A percentile compares a stretch with the other conserved stretches of the same genome.
Conservation (phyloP, 73 alveolate species). For the Breviolum minutum region DNA sequence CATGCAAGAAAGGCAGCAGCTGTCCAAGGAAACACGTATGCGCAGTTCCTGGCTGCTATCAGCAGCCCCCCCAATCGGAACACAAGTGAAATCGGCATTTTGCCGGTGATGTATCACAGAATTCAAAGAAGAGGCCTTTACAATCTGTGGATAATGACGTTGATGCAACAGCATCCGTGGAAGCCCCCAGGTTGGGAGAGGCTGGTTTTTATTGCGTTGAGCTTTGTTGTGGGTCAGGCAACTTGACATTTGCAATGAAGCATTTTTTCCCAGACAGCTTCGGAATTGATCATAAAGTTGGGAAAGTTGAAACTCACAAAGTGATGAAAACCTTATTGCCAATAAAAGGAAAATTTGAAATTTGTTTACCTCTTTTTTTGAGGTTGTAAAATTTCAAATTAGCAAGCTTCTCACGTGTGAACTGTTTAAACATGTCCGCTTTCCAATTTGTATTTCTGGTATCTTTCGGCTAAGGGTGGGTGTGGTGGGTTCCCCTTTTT, state of each 20-base stretch:
- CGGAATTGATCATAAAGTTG: background rate
- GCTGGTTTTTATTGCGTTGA: slow-evolving; percentile 5
- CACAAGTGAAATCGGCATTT: background rate
- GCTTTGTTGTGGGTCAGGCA: background rate
- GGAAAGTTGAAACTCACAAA: background rate
- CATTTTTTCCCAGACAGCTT: background rate
- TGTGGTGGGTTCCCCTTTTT: background rate
- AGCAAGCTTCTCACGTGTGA: background rate
- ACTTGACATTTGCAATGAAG: background rate
- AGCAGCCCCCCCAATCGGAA: background rate
- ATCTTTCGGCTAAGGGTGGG: background rate
- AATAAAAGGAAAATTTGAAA: background rate
- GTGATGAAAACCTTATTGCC: no score
- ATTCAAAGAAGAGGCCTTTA: background rate
- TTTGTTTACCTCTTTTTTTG: no score
- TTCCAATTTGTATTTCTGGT: background rate
- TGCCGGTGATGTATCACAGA: background rate
- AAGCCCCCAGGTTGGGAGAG: background rate
- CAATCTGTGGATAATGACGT: background rate
- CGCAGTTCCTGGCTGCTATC: background rate
- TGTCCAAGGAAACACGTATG: slow-evolving; percentile 3
- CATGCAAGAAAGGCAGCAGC: background rate
- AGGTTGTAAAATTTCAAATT: background rate
- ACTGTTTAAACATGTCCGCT: background rate
- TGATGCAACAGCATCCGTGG: background rate